A percentile compares a stretch with the other conserved stretches of the same genome.
Conservation (phyloP, 2,329 filamentous ascomycete species). For the Mycosphaerelloides madeirae region DNA sequence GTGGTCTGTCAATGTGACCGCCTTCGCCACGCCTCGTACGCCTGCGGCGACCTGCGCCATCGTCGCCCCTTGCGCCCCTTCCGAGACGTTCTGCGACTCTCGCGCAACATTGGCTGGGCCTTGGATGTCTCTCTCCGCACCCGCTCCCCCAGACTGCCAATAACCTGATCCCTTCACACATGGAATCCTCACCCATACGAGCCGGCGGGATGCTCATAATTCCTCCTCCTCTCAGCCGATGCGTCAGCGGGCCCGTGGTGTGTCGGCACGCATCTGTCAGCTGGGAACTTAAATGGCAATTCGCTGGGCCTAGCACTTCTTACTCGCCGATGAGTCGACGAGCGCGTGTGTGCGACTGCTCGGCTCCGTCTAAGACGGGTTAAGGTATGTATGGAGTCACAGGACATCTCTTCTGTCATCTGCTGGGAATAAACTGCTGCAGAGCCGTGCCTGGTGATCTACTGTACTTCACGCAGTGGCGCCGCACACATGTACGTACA, state of each 20-base stretch:
- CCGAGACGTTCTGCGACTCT: constrained; percentile 4
- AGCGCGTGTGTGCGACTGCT: no score
- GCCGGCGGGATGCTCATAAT: no score
- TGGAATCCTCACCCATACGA: background rate
- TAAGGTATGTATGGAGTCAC: no score
- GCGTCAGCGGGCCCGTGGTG: no score
- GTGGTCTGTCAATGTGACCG: no score
- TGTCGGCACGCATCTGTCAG: no score
- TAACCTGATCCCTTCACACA: background rate
- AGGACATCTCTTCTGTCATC: no score
- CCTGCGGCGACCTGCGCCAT: background rate
- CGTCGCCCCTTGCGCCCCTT: background rate
- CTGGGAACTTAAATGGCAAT: background rate
- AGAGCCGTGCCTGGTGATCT: background rate
- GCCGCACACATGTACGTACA: background rate
- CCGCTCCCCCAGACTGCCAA: background rate
- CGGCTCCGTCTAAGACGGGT: no score
- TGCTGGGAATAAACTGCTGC: background rate
- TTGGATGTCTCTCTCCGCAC: constrained; percentile 1
- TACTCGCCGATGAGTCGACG: no score
- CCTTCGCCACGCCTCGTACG: background rate
- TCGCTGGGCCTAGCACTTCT: background rate
- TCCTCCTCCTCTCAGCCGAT: no score
- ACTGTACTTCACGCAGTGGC: background rate
- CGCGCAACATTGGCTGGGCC: background rate